Evolutionary conservation across 345 rosid genomes (phyloP), one percentile per base, ranked within the genome.

Genomic region (Dimocarpus longan): DNA sequence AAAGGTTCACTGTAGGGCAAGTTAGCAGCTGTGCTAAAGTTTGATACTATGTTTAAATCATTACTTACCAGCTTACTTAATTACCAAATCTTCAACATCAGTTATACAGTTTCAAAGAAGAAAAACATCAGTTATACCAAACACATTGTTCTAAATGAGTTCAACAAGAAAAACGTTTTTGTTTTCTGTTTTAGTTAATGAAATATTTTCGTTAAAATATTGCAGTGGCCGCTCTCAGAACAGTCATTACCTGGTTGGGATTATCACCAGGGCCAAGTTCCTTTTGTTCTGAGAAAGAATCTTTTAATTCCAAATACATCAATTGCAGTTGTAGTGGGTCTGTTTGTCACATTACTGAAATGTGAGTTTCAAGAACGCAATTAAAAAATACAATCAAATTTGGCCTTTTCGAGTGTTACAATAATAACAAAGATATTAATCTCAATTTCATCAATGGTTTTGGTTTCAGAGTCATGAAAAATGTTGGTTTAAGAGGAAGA

Each of bases 161-260:
- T 46, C 52, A 46, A 46, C 52, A 7, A 46, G 8, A 32, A 32
- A 32, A 32, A 46, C 10, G 52, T 1, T 46, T 46, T 46, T 46
- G 12, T 46, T 46, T 46, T 46, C 8, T 46, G 8, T 46, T 46
- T 46, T 46, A 7, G 52, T 46, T 46, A 11, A 11, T 46, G 52
- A 46, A 8, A 46, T 46, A 32, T 46, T 46, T 46, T 46, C 12
- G 52, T 46, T 46, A 8, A 46, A 46, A 46, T 46, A 6, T 46
- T 46, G 85, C 87, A 0, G 79, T 28, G 18, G 0, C 0, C 10
- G 46, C 70, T 66, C 70, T 66, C 39, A 13, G 4, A 66, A 37
- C 8, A 16, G 37, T 66, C 46, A 12, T 66, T 13, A 5, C 18
- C 2, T 3, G 9, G 2, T 32, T 66, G 44, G 70, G 46, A 5